Conservation (phyloP, 164 flowering plant species). For the Sedum album region DNA sequence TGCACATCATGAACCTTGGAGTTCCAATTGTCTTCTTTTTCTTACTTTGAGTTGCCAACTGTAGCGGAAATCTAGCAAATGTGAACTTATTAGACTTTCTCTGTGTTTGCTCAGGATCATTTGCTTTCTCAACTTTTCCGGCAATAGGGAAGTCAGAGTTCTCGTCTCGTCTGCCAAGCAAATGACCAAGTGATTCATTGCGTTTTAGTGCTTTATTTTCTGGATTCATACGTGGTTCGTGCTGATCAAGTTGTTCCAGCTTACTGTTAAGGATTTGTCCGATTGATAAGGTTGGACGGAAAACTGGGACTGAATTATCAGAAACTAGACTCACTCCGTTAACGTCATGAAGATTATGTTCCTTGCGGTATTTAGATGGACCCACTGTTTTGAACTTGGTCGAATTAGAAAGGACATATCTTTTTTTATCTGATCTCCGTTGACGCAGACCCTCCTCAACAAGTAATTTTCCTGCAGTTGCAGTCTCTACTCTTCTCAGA, state of each 20-base stretch:
- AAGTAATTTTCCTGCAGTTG: slow-evolving; percentile 60
- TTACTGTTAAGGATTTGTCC: slow-evolving; percentile 88
- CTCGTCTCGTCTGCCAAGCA: slow-evolving; percentile 47
- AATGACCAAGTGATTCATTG: slow-evolving; percentile 72
- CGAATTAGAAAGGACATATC: slow-evolving; percentile 43
- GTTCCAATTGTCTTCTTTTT: slow-evolving; percentile 49
- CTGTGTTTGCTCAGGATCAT: slow-evolving; percentile 30
- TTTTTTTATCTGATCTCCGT: slow-evolving; percentile 80
- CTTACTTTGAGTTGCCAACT: slow-evolving; percentile 18
- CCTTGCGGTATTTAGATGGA: slow-evolving; percentile 45
- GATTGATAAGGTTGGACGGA: slow-evolving; percentile 68
- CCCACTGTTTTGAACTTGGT: slow-evolving; percentile 66
- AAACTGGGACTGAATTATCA: slow-evolving; percentile 40
- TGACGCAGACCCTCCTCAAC: slow-evolving; percentile 81
- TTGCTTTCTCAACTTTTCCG: slow-evolving; percentile 13
- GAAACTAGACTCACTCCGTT: slow-evolving; percentile 34
- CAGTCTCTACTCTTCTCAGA: slow-evolving; percentile 64
- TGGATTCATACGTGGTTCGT: slow-evolving; percentile 22
- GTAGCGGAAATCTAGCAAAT: slow-evolving; percentile 16
- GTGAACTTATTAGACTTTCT: slow-evolving; percentile 63
- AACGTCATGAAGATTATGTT: slow-evolving; percentile 41
- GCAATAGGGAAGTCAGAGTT: slow-evolving; percentile 17
- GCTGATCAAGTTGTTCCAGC: slow-evolving; percentile 53
- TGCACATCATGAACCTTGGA: slow-evolving; percentile 18
- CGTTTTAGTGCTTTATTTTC: slow-evolving; percentile 16